phyloP scores from a whole-genome alignment of 208 protist species.

The Trypanosoma scelopori region DNA sequence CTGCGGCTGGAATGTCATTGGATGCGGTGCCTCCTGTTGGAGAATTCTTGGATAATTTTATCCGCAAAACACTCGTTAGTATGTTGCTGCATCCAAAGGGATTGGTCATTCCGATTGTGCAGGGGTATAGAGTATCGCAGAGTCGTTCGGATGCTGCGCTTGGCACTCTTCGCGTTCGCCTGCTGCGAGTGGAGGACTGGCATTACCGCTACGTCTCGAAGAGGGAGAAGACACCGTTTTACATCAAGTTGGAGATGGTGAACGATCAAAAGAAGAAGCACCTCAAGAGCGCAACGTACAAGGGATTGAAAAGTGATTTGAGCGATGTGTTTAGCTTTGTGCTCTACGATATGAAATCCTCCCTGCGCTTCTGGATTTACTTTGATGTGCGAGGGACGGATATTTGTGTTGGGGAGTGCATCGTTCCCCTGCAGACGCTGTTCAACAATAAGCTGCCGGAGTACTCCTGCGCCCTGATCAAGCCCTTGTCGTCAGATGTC shows the following conservation, averaged over 20 bases:
- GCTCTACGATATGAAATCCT: slow-evolving; percentile 56
- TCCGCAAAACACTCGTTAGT: slow-evolving; percentile 63
- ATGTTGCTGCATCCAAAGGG: slow-evolving; percentile 64
- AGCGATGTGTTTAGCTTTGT: slow-evolving; percentile 58
- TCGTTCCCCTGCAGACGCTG: slow-evolving; percentile 43
- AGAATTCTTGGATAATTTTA: slow-evolving; percentile 63
- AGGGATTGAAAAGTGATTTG: slow-evolving; percentile 44
- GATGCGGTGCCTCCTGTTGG: slow-evolving; percentile 63
- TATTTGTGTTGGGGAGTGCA: slow-evolving; percentile 50
- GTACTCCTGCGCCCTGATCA: slow-evolving; percentile 40
- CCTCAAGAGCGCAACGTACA: slow-evolving; percentile 48
- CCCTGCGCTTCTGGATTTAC: slow-evolving; percentile 64
- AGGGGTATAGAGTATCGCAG: slow-evolving; percentile 46
- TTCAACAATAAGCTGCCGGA: slow-evolving; percentile 38
- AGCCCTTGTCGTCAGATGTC: slow-evolving; percentile 31
- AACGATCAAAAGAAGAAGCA: slow-evolving; percentile 39
- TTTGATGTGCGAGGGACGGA: slow-evolving; percentile 69
- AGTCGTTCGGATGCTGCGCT: slow-evolving; percentile 44
- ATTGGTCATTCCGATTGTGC: slow-evolving; percentile 50
- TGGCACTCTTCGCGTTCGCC: slow-evolving; percentile 53
- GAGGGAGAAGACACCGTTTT: slow-evolving; percentile 62
- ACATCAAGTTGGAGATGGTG: slow-evolving; percentile 50
- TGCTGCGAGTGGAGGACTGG: slow-evolving; percentile 47
- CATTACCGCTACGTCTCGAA: slow-evolving; percentile 51
- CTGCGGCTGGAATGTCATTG: slow-evolving; percentile 52